Base-by-base conservation (phyloP, 2,329 filamentous ascomycete genomes). In the Metarhizium humberi region DNA sequence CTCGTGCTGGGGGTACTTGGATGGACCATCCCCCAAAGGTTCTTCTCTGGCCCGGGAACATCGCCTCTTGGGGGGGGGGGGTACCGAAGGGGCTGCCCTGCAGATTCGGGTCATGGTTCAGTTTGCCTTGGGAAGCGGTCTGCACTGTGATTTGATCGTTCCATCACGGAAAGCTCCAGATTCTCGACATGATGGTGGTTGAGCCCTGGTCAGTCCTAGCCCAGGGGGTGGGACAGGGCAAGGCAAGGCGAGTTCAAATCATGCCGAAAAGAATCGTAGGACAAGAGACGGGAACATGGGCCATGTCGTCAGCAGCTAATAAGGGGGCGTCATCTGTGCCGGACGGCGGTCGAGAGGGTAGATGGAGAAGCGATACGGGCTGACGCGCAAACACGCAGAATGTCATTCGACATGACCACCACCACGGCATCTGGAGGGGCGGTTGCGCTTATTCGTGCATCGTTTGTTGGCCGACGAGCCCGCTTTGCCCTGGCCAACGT, bases 401-500 rank as follows among this genome's bases (percentile, higher is more conserved):
- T 40, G 38, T 16, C 38, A 11, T 40, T 40, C 10, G 14, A 40
- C 38, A 40, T 40, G 7, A 40, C 13, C 38, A 40, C 38, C 10
- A 11, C 13, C 34, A 36, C 38, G 14, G 38, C 11, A 16, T 40
- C 38, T 13, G 38, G 38, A 46, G 51, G 30, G 40, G 51, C 51
- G 51, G 51, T 47, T 52, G 51, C 51, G 51, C 51, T 52, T 52
- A 52, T 46, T 46, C 7, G 51, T 52, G 51, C 38, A 13, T 46
- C n/a, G 6, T 51, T 36, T 30, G 42, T 46, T 43, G 42, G 25
- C 25, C 25, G n/a, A 14, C 36, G 16, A 11, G 8, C 47, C 20
- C 25, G 36, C 20, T 29, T 14, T n/a, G n/a, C 46, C 34, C 42
- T 14, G 30, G 13, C 11, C 42, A 48, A 43, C 50, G 36, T 14